phyloP scores from a whole-genome alignment of 495 filamentous ascomycete genomes.

The Podospora appendiculata region DNA sequence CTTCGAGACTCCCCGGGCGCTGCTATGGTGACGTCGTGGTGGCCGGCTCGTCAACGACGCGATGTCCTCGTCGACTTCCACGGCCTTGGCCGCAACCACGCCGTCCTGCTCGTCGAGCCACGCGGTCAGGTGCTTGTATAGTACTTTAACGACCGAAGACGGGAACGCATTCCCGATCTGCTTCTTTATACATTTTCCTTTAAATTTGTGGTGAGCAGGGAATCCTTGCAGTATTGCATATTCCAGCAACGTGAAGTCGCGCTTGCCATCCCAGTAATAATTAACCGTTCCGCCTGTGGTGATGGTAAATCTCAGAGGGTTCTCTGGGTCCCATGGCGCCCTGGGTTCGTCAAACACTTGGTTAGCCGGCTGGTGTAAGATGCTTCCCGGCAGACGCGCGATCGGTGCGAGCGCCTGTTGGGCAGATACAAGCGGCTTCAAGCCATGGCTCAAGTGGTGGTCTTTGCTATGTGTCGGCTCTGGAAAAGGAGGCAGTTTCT shows the following conservation, averaged over 20 bases:
- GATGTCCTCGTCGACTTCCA: too few species aligned
- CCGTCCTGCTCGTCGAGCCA: slow-evolving; percentile 52
- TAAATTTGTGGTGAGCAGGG: slow-evolving; percentile 56
- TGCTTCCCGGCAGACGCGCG: slow-evolving; percentile 30
- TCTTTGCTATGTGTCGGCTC: slow-evolving; percentile 55
- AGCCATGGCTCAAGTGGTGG: slow-evolving; percentile 31
- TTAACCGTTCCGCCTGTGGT: slow-evolving; percentile 61
- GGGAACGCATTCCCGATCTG: slow-evolving; percentile 91
- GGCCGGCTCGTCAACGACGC: too few species aligned
- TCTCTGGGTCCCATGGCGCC: slow-evolving; percentile 24
- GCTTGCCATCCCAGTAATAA: slow-evolving; percentile 62
- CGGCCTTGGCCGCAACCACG: background rate
- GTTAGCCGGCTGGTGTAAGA: slow-evolving; percentile 38
- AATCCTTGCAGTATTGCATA: slow-evolving; percentile 73
- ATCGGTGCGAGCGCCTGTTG: slow-evolving; percentile 10
- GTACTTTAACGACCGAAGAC: slow-evolving; percentile 48
- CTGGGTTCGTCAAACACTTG: slow-evolving; percentile 22
- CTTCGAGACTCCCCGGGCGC: too few species aligned
- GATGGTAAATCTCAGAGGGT: slow-evolving; percentile 48
- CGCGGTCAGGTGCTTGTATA: slow-evolving; percentile 51
- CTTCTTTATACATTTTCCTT: slow-evolving; percentile 39
- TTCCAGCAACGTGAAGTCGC: slow-evolving; percentile 65
- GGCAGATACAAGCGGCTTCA: slow-evolving; percentile 24
- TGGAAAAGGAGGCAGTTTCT: slow-evolving; percentile 64
- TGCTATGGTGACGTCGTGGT: too few species aligned